These are phyloP conservation scores for Samsoniella hepiali DNA, from an alignment of 2,329 filamentous ascomycete genomes.

Conservation along the genomic window DNA sequence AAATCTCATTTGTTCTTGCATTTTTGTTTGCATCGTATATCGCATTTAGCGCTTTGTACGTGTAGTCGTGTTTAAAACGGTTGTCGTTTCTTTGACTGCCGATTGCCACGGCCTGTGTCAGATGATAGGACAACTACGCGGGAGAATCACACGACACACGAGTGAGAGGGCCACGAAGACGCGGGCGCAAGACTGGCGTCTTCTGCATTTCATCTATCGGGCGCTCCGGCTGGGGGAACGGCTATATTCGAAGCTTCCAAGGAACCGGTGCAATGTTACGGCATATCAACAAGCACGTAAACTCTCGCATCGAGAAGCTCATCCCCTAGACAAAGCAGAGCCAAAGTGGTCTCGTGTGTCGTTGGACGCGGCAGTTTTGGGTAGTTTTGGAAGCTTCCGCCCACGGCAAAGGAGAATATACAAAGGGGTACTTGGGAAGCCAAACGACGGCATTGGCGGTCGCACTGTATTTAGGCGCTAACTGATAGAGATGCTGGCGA, in stretches of 20 bases:
- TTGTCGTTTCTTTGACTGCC: background rate
- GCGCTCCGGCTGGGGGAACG: background rate
- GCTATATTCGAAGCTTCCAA: background rate
- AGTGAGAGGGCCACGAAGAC: background rate
- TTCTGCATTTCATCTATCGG: background rate
- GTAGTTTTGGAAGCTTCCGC: constrained; percentile 15
- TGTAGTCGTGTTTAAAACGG: background rate
- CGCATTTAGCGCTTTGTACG: background rate
- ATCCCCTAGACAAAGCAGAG: background rate
- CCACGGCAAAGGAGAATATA: background rate
- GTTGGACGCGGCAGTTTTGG: constrained; percentile 15
- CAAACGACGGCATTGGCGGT: background rate
- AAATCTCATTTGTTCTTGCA: constrained; percentile 24
- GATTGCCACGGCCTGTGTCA: background rate
- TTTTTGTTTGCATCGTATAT: background rate
- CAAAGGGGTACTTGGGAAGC: background rate
- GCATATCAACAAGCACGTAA: too few relatives aligned
- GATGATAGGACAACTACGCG: background rate
- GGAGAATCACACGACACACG: background rate
- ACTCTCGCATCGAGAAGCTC: background rate
- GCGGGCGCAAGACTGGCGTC: background rate
- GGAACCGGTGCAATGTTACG: background rate
- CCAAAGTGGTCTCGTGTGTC: constrained; percentile 14
- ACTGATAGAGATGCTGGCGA: too few relatives aligned
- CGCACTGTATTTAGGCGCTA: background rate